phyloP scores from a whole-genome alignment of 192 early-diverging fungal species.

The Coemansia sp. region DNA sequence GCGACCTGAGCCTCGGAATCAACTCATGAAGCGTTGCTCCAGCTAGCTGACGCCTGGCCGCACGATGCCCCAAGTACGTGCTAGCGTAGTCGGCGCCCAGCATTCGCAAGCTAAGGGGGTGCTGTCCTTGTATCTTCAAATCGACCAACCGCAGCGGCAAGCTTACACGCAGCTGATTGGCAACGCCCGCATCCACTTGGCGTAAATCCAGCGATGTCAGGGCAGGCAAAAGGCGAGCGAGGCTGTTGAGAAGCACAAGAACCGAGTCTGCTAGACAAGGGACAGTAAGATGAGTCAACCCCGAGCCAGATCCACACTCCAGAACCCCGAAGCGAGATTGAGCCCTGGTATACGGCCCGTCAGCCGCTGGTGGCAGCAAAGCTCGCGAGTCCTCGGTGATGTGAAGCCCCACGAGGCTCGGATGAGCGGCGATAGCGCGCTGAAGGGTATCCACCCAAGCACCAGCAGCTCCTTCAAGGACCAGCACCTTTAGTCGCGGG shows the following conservation, averaged over 20 bases:
- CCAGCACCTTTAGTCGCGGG: slow-evolving; percentile 16
- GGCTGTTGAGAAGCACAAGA: slow-evolving; percentile 17
- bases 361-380: slow-evolving; percentile 31
- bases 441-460: slow-evolving; percentile 35
- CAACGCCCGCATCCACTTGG: slow-evolving; percentile 33
- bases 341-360: slow-evolving; percentile 13
- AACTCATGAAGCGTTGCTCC: background rate
- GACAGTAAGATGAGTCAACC: slow-evolving; percentile 39
- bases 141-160: slow-evolving; percentile 11
- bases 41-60: background rate
- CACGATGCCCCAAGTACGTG: background rate
- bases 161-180: slow-evolving; percentile 20
- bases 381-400: slow-evolving; percentile 40
- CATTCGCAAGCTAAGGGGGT: slow-evolving; percentile 41
- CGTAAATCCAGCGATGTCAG: slow-evolving; percentile 33
- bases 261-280: slow-evolving; percentile 41
- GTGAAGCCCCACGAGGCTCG: slow-evolving; percentile 26
- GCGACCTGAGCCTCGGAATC: background rate
- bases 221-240: slow-evolving; percentile 18
- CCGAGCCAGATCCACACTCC: background rate
- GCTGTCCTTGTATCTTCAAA: slow-evolving; percentile 28
- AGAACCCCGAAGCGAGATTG: slow-evolving; percentile 16
- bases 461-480: slow-evolving; percentile 37
- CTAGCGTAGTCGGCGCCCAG: slow-evolving; percentile 1
- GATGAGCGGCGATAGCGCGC: slow-evolving; percentile 23